Evolutionary conservation across 1,139 yeast genomes (phyloP), one percentile per base, ranked within the genome.

Genomic region (Blastobotrys arbuscula): DNA sequence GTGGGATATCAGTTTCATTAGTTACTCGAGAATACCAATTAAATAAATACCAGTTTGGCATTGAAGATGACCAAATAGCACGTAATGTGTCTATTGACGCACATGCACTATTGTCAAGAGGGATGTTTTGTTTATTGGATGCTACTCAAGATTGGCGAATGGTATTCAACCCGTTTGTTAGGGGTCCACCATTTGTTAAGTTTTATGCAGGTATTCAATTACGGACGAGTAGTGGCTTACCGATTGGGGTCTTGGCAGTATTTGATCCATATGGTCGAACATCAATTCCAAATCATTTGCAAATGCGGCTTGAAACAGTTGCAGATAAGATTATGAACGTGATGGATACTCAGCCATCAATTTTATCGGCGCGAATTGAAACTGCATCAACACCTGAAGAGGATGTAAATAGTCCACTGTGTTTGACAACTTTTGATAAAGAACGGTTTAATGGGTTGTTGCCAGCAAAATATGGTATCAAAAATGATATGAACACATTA

Each of bases 91-190:
- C 87, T 1, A 65, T 84, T 39, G 90, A 84, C 62, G 79, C 80
- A 4, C 90, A 84, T 65, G 72, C 87, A 0, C 71, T 84, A 4
- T 64, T 84, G 39, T 82, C 89, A 0, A 66, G 69, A 12, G 79
- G 73, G 1, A 70, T 72, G 55, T 77, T 84, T 55, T 66, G 78
- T 2, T 55, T 84, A 19, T 61, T 73, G 23, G 86, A 84, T 62
- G 81, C 88, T 1, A 63, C 78, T 4, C 67, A 70, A 37, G 92
- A 84, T 60, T 84, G 92, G 90, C 69, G 90, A 61, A 76, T 81
- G 3, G 58, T 65, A 8, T 67, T 69, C 42, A 82, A 79, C 55
- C 89, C 89, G 0, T 69, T 82, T 48, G 84, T 83, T 1, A 76
- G 72, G 35, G 82, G 84, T 0, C 69, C 74, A 1, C 88, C 90